Evolutionary conservation across 257 asterid species (phyloP), one percentile per base, ranked within the genome.

Genomic region (Striga asiatica): DNA sequence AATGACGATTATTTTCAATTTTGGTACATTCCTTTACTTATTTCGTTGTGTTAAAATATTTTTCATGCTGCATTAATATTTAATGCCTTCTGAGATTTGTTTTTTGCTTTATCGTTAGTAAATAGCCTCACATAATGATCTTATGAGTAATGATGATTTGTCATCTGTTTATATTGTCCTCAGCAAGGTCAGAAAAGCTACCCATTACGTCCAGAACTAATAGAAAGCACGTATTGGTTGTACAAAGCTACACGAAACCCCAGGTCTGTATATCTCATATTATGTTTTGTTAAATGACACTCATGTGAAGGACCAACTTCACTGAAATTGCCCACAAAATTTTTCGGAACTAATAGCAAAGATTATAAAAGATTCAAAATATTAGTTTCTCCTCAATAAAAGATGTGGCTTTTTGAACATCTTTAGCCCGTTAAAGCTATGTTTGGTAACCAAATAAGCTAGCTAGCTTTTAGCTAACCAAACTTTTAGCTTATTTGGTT

Each of bases 151-250:
- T n/a, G n/a, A n/a, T n/a, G n/a, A n/a, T 48, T 64, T 59, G 11
- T 31, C 56, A 34, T 9, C 51, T 29, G 12, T 71, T 60, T 41
- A 39, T 68, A 60, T 46, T 63, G 60, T 50, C 56, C n/a, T 52
- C 94, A 91, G 98, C 97, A 75, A 76, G 98, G 98, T 54, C 98
- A 91, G 72, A 91, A 82, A 74, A 91, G 98, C 75, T 91, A 91
- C 65, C 98, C 98, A 4, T 69, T 91, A 51, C 96, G 98, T 59
- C 98, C 98, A 0, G 98, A 91, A 68, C 73, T 91, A 58, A 91
- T 91, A 35, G 98, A 91, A 76, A 91, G 97, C 75, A 91, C 98
- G 2, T 91, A 91, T 78, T 87, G 95, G 98, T 77, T 91, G 68
- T 91, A 87, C 74, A 91, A 91, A 84, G 95, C 98, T 69, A 91